Base-by-base conservation (phyloP, 495 filamentous ascomycete species). In the Penicillium mononematosum region DNA sequence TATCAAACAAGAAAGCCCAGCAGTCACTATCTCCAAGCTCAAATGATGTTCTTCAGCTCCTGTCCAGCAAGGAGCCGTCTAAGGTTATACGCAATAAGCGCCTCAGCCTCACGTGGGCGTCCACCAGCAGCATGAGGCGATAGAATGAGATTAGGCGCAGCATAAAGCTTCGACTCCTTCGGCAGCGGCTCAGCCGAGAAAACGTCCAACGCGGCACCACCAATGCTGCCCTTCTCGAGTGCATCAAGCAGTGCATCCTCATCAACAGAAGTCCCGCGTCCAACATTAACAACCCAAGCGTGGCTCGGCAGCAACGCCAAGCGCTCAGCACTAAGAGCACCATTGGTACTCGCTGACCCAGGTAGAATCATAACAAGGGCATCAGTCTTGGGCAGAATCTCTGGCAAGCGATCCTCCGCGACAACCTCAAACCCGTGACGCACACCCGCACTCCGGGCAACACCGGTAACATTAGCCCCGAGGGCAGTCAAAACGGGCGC, bases 91-190 rank as follows among this genome's bases (percentile, higher is more conserved):
- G 75, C 76, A 45, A 85, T 78, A 53, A 85, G 58, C 54, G 52
- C 70, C 68, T 81, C 81, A 4, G 57, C 81, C 69, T 80, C 78
- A 14, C 53, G 53, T 8, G 83, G 83, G 49, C 82, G 62, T 1
- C 85, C 87, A 27, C 87, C 87, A 14, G 87, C 88, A 57, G 88
- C 88, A 67, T 89, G 87, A 48, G 80, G 79, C 31, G 86, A 84
- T 52, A 89, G 61, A 63, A 85, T 78, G 1, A 86, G 82, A 55
- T 78, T 78, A 48, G 63, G 59, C 59, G 84, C 74, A 43, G 66
- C 67, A 52, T 74, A 70, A 56, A 88, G 66, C 19, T 76, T 68
- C n/a, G 82, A 82, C 0, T 80, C 66, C 49, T 62, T 57, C 14
- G 65, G 65, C 17, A 70, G 53, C 4, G 67, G 86, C 67, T 89